Evolutionary conservation across 805 yeast species (phyloP), one percentile per base, ranked within the genome.

Genomic region (Yamadazyma phyllophila): DNA sequence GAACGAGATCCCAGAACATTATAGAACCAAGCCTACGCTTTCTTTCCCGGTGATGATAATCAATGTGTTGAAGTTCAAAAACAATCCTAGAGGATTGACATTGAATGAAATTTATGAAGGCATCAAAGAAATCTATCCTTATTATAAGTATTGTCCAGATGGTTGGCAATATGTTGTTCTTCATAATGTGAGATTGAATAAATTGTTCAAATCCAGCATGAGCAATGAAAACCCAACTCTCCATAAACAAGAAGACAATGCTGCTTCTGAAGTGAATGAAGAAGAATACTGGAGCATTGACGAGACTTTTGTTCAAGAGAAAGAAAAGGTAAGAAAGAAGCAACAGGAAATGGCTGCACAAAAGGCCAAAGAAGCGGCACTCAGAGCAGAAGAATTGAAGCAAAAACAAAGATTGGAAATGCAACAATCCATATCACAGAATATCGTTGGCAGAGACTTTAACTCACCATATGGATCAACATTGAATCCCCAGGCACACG

Each of bases 81-180:
- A 85, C 0, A 78, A 83, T 0, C 81, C 78, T 26, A 74, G 80
- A 40, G 96, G 96, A 20, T 80, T 89, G 81, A 67, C 67, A 3
- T 47, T 70, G 29, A 55, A 53, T 43, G 97, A 91, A 51, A 88
- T 94, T 38, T 85, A 89, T 64, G 85, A 85, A 44, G 88, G 89
- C 1, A 90, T 94, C 40, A 86, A 87, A 63, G 95, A 88, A 36
- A 64, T 87, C 10, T 92, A 85, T 65, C 98, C 98, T 2, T 94
- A 88, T 68, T 94, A 88, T 67, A 79, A 83, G 56, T 92, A 88
- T 65, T 91, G 97, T 57, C 92, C 96, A 0, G 96, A 90, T 63
- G 98, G 98, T 2, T 94, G 99, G 99, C 99, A 94, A 67, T 85
- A 88, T 59, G 82, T 95, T 0, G 96, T 94, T 14, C 78, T 95